phyloP scores from a whole-genome alignment of 495 filamentous ascomycete species.

The Aspergillus saccharolyticus region DNA sequence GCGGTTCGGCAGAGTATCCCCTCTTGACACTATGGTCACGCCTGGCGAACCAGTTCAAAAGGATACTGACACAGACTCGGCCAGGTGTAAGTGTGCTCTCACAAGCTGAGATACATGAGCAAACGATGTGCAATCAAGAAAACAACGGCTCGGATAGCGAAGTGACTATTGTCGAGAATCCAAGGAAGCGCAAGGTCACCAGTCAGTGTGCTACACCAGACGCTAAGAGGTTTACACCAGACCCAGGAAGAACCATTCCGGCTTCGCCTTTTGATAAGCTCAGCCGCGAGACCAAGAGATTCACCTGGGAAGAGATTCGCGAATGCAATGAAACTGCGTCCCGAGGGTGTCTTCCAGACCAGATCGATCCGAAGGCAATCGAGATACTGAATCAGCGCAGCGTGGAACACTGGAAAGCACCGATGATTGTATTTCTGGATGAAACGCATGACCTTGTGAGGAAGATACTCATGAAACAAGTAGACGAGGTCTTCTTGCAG shows the following conservation, averaged over 20 bases:
- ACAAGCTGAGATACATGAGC: neutral
- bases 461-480: conserved; percentile 24
- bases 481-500: conserved; percentile 30
- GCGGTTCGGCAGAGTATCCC: conserved; percentile 24
- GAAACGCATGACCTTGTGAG: conserved; percentile 27
- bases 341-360: conserved; percentile 33
- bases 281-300: conserved; percentile 15
- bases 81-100: conserved; percentile 28
- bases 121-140: neutral
- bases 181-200: conserved; percentile 21
- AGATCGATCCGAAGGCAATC: conserved; percentile 39
- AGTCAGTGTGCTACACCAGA: neutral
- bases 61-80: conserved; percentile 27
- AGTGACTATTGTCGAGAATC: conserved; percentile 8
- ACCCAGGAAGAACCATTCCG: conserved; percentile 9
- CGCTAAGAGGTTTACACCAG: neutral
- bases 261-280: conserved; percentile 18
- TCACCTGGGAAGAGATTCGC: conserved; percentile 29
- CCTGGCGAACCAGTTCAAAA: conserved; percentile 34
- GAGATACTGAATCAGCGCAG: conserved; percentile 36
- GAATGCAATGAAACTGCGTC: conserved; percentile 35
- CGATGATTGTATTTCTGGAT: conserved; percentile 28
- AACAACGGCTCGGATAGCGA: conserved; percentile 30
- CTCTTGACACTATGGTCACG: conserved; percentile 36
- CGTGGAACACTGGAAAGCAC: conserved; percentile 35